Evolutionary conservation across 2,329 filamentous ascomycete species (phyloP), one percentile per base, ranked within the genome.

Genomic region (Zasmidium angulare): DNA sequence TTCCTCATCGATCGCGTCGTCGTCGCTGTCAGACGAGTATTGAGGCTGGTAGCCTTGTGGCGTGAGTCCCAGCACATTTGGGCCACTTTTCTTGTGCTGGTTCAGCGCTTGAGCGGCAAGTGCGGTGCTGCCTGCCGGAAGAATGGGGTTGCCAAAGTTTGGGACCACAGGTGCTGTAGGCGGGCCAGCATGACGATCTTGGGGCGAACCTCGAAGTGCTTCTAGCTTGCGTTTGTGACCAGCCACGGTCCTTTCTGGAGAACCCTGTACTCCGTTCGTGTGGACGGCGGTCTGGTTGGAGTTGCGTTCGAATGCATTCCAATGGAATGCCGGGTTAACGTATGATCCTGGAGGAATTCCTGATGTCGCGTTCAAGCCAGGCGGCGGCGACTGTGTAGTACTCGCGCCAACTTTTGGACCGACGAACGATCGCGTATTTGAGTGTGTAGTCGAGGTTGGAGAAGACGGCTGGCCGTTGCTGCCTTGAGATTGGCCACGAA

Each of bases 1-100:
- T 76, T 90, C 88, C 75, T 93, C 90, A 67, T 92, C 89, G 56
- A 85, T 79, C 62, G 89, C 84, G 55, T 87, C 86, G 50, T 89
- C 87, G 58, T 73, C 69, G 23, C 71, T 69, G 3, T 70, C 69
- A 2, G 71, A 69, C 14, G 62, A 67, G 48, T 70, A 66, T 9
- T 56, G 43, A n/a, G 55, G 58, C 14, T 63, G 52, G 12, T 49
- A 53, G 22, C 52, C 54, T 17, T 58, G 55, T 11, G 88, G 87
- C 9, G 87, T 89, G 51, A 93, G 79, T 31, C 89, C 89, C 22
- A 92, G 81, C 1, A 86, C 87, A 66, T 89, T 89, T 43, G 85
- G 85, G 77, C 86, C 88, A 58, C 86, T 84, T 36, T 63, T 64
- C 0, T 2, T 23, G 7, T 29, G 24, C 2, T 1, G 3, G 31